Evolutionary conservation across 2,329 filamentous ascomycete genomes (phyloP).

Genomic region (Knufia fluminis): DNA sequence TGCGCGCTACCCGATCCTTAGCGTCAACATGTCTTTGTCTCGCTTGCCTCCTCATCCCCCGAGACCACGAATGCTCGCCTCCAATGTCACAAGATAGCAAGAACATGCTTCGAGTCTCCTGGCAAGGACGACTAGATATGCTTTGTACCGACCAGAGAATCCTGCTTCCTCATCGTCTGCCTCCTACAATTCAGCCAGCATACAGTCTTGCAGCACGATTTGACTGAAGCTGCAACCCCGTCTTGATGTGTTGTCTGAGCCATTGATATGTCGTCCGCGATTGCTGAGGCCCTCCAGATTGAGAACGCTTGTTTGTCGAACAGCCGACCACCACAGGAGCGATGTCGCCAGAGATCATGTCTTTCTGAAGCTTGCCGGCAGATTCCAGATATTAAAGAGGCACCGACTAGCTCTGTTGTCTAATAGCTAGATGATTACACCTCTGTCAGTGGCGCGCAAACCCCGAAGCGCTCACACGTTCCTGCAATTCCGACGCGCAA

Average conservation of each 20-base stretch:
- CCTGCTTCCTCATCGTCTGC: constrained; percentile 4
- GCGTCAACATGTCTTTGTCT: constrained; percentile 6
- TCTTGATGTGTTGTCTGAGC: constrained; percentile 13
- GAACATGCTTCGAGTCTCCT: constrained; percentile 13
- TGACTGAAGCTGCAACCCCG: constrained; percentile 12
- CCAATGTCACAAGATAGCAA: constrained; percentile 12
- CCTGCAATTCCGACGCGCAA: too few species aligned
- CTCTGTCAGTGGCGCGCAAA: too few species aligned
- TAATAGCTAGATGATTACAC: too few species aligned
- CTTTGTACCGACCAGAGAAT: constrained; percentile 11
- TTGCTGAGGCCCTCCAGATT: constrained; percentile 9
- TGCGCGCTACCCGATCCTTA: constrained; percentile 11
- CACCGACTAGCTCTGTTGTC: too few species aligned
- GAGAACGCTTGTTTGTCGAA: constrained; percentile 4
- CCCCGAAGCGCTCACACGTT: too few species aligned
- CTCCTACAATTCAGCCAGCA: constrained; percentile 11
- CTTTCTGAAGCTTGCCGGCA: constrained; percentile 3
- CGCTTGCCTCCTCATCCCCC: neutral
- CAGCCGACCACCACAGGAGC: neutral
- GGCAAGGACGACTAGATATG: constrained; percentile 7
- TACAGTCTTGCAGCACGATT: constrained; percentile 8
- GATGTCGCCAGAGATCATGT: neutral
- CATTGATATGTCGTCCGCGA: constrained; percentile 12
- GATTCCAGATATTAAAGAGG: too few species aligned
- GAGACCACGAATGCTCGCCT: constrained; percentile 9